Percentiles rank a stretch among this genome's conserved stretches.
Evolutionary conservation across 2,329 filamentous ascomycete genomes (phyloP).

Genomic region (Colletotrichum graminicola): DNA sequence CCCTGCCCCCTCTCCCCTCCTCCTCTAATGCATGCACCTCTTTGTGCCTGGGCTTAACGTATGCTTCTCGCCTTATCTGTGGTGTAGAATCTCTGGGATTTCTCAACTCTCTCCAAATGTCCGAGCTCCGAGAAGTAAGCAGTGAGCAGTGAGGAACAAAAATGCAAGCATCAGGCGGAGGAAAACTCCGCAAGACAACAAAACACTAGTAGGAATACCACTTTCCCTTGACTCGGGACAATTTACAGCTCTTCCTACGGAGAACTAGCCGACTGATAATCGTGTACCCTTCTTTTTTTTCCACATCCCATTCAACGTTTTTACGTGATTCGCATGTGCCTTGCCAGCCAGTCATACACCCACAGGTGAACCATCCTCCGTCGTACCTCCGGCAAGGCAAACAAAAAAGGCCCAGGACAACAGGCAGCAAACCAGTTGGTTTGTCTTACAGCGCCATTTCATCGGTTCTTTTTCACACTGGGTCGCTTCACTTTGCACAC

Average conservation of each 20-base stretch:
- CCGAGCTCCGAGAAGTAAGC: slow-evolving; percentile 24
- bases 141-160: neutral
- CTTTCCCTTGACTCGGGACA: slow-evolving; percentile 1
- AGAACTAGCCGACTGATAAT: neutral
- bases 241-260: slow-evolving; percentile 1
- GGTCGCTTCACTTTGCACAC: slow-evolving; percentile 3
- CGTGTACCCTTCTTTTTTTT: neutral
- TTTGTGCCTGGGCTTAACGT: neutral
- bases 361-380: neutral
- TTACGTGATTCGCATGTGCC: neutral
- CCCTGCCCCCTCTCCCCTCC: neutral
- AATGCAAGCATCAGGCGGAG: slow-evolving; percentile 1
- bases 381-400: neutral
- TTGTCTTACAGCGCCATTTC: neutral
- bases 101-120: slow-evolving; percentile 6
- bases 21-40: neutral
- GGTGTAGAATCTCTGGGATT: slow-evolving; percentile 12
- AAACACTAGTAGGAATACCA: neutral
- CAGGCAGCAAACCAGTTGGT: neutral
- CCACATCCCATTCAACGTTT: neutral
- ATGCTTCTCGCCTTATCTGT: neutral
- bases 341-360: neutral
- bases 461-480: neutral
- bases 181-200: slow-evolving; percentile 23
- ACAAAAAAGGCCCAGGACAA: neutral